Percentiles rank a stretch among this genome's conserved stretches.
phyloP scores from a whole-genome alignment of 2,329 filamentous ascomycete genomes.

The Cercospora berteroae region DNA sequence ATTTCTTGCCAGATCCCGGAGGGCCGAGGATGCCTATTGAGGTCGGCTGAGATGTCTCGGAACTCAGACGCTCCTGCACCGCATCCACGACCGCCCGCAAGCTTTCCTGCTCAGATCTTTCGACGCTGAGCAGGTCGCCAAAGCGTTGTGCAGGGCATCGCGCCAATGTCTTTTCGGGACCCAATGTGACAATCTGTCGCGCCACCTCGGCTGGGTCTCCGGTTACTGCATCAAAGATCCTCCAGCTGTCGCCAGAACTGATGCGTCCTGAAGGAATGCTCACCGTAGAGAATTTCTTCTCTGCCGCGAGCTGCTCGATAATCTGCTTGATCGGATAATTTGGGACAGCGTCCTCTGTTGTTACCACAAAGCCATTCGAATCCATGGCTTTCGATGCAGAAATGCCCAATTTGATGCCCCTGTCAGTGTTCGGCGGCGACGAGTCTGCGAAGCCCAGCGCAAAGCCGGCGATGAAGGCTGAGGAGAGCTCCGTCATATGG shows the following conservation, averaged over 20 bases:
- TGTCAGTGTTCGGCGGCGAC: conserved; percentile 32
- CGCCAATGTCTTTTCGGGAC: conserved; percentile 34
- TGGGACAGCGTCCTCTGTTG: conserved; percentile 26
- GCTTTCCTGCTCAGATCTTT: conserved; percentile 36
- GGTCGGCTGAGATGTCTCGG: conserved; percentile 28
- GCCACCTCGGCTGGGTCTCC: conserved; percentile 37
- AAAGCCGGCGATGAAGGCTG: conserved; percentile 37
- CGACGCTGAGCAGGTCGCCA: conserved; percentile 32
- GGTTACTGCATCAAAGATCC: conserved; percentile 36
- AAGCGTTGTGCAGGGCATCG: conserved; percentile 33
- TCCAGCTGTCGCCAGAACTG: conserved; percentile 37
- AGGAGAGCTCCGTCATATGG: conserved; percentile 31
- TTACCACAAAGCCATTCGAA: conserved; percentile 30
- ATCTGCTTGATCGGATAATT: conserved; percentile 33
- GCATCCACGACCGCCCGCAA: conserved; percentile 34
- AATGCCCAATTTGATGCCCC: conserved; percentile 34
- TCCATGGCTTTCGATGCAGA: conserved; percentile 32
- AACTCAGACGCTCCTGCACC: conserved; percentile 31
- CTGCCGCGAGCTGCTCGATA: conserved; percentile 27
- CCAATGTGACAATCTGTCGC: conserved; percentile 34
- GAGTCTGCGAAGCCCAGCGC: conserved; percentile 35
- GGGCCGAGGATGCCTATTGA: conserved; percentile 36
- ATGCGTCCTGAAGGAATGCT: conserved; percentile 36
- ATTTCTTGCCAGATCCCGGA: conserved; percentile 37
- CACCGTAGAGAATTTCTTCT: conserved; percentile 30